Percentiles rank a stretch among this genome's conserved stretches.
These are phyloP conservation scores for Diutina siamensis DNA, from an alignment of 1,139 yeast species.

Conservation along the genomic window DNA sequence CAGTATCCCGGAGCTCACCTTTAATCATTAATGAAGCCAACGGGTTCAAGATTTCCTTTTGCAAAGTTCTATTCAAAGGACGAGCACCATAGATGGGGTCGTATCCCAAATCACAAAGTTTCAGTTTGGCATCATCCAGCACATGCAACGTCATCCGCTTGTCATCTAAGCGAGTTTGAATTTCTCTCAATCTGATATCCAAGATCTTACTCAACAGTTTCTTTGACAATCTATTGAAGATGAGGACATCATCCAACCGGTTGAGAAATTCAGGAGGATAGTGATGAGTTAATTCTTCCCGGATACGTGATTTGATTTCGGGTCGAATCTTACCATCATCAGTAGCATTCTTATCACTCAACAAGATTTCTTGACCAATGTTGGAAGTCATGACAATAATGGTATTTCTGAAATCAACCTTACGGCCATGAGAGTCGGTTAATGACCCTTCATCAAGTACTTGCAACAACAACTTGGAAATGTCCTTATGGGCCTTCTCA, in stretches of 20 bases:
- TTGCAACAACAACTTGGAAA: constrained; percentile 76
- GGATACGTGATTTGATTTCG: constrained; percentile 44
- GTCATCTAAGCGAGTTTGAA: constrained; percentile 65
- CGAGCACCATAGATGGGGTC: constrained; percentile 92
- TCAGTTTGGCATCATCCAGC: constrained; percentile 51
- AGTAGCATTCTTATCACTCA: constrained; percentile 39
- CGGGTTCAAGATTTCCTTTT: constrained; percentile 72
- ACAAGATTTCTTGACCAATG: constrained; percentile 82
- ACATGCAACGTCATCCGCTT: constrained; percentile 62
- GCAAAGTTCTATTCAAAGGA: constrained; percentile 84
- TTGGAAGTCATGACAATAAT: constrained; percentile 96
- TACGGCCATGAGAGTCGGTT: constrained; percentile 91
- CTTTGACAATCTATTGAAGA: constrained; percentile 81
- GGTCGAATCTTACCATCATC: constrained; percentile 37
- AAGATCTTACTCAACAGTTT: constrained; percentile 64
- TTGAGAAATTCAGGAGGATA: constrained; percentile 95
- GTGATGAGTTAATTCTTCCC: constrained; percentile 52
- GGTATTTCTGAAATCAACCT: constrained; percentile 87
- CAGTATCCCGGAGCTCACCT: constrained; percentile 67
- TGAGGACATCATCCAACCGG: constrained; percentile 81
- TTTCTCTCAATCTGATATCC: constrained; percentile 71
- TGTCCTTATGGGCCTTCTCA: constrained; percentile 94
- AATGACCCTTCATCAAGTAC: constrained; percentile 91
- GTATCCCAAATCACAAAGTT: constrained; percentile 78
- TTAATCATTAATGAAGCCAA: constrained; percentile 69